Evolutionary conservation across 345 rosid species (phyloP).

Genomic region (Citrus cavaleriei): DNA sequence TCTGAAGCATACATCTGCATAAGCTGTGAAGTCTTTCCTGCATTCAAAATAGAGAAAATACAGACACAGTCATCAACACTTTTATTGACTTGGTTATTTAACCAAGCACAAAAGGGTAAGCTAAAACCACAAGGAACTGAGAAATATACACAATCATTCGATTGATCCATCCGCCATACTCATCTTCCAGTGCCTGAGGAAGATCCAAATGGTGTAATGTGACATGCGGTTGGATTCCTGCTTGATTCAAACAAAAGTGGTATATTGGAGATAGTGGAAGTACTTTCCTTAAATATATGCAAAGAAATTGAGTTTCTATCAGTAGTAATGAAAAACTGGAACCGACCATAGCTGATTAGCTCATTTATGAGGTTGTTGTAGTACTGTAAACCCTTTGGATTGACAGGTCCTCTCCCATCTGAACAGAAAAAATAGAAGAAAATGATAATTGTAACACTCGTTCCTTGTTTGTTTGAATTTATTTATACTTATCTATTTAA

Average conservation of each 20-base stretch:
- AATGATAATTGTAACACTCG: not conserved
- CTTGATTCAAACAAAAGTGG: not conserved
- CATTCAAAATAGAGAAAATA: slow-evolving; percentile 13
- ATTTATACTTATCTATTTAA: too few species aligned
- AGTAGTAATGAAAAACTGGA: not conserved
- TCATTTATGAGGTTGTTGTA: slow-evolving; percentile 61
- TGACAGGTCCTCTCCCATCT: slow-evolving; percentile 66
- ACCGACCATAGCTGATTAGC: slow-evolving; percentile 36
- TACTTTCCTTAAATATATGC: not conserved
- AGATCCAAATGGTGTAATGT: slow-evolving; percentile 51
- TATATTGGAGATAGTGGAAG: not conserved
- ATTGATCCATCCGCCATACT: slow-evolving; percentile 69
- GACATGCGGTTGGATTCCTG: slow-evolving; percentile 66
- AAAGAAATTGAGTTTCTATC: not conserved
- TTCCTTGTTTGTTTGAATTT: too few species aligned
- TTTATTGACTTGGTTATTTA: not conserved
- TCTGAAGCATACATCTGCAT: slow-evolving; percentile 70
- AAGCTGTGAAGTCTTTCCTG: slow-evolving; percentile 75
- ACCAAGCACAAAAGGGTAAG: not conserved
- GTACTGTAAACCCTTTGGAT: slow-evolving; percentile 49
- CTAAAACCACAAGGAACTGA: not conserved
- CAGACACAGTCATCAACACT: too few species aligned
- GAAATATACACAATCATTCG: slow-evolving; percentile 44
- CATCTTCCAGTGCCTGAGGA: slow-evolving; percentile 68
- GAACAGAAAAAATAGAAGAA: not conserved